Conservation (phyloP, 2,329 filamentous ascomycete species). For the Nannizziopsis barbatae region DNA sequence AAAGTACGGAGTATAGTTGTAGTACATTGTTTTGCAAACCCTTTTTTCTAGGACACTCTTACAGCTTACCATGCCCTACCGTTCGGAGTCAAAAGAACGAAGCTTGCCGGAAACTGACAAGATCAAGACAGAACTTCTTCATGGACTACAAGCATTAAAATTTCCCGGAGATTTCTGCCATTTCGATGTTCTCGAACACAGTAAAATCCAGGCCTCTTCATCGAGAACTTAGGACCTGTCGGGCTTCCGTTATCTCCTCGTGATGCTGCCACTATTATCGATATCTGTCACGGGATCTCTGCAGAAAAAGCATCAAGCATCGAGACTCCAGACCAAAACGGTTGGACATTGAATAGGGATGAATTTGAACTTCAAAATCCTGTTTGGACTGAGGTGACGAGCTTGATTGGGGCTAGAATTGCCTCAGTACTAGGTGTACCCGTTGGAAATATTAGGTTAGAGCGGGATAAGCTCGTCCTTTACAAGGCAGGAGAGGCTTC, state of each 20-base stretch:
- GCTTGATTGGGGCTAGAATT: constrained; percentile 8
- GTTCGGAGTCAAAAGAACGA: too few relatives aligned
- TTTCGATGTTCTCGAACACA: background rate
- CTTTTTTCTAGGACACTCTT: too few relatives aligned
- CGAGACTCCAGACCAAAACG: constrained; percentile 33
- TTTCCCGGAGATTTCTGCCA: constrained; percentile 1
- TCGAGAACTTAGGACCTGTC: constrained; percentile 15
- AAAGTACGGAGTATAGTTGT: too few relatives aligned
- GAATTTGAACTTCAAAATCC: constrained; percentile 32
- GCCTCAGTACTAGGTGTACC: background rate
- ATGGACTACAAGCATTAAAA: background rate
- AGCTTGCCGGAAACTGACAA: background rate
- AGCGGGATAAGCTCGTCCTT: constrained; percentile 40
- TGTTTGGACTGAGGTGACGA: constrained; percentile 23
- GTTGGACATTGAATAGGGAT: constrained; percentile 33
- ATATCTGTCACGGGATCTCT: constrained; percentile 18
- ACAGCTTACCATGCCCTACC: too few relatives aligned
- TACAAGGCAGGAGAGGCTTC: constrained; percentile 43
- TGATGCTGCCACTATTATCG: constrained; percentile 17
- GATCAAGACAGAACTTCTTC: background rate
- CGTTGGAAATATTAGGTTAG: constrained; percentile 21
- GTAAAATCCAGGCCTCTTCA: constrained; percentile 15
- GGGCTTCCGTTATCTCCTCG: constrained; percentile 15
- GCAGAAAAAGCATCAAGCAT: constrained; percentile 33
- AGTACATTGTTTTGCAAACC: too few relatives aligned